Evolutionary conservation across 139 green algal species (phyloP).

Genomic region (Chlorella vulgaris): DNA sequence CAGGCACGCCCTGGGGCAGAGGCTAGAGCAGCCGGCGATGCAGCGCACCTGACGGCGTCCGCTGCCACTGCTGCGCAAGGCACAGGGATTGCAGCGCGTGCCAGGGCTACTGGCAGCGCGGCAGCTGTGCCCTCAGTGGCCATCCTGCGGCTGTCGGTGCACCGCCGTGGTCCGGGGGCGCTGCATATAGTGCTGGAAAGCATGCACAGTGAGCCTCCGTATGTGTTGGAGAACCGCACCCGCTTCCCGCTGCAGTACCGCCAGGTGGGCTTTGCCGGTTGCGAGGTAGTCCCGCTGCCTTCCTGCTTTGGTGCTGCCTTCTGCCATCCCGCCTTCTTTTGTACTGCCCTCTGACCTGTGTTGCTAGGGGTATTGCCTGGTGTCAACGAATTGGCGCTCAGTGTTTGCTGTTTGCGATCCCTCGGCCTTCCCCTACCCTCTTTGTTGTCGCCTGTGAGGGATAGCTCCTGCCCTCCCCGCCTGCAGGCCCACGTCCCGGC

Average conservation of each 20-base stretch:
- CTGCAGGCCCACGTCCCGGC: constrained; percentile 27
- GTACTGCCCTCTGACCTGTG: no score
- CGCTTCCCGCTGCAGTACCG: constrained; percentile 59
- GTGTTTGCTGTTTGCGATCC: no score
- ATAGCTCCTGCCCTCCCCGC: not conserved
- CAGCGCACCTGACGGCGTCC: constrained; percentile 9
- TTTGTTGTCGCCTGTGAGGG: no score
- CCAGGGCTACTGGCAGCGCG: not conserved
- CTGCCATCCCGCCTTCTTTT: not conserved
- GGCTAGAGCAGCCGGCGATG: not conserved
- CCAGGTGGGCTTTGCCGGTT: constrained; percentile 34
- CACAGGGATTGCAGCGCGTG: no score
- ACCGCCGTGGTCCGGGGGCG: constrained; percentile 51
- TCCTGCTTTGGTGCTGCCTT: not conserved
- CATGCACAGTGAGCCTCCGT: constrained; percentile 54
- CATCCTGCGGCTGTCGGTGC: constrained; percentile 51
- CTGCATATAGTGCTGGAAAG: constrained; percentile 59
- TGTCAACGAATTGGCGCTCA: not conserved
- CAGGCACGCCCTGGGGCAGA: not conserved
- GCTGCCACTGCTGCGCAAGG: not conserved
- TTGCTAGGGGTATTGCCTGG: no score
- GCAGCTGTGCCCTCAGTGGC: constrained; percentile 27
- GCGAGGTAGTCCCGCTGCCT: not conserved
- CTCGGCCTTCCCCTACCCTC: no score
- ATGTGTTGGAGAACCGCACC: constrained; percentile 70